Percentiles rank a stretch among this genome's conserved stretches.
These are phyloP conservation scores for Alternaria triticimaculans DNA, from an alignment of 2,329 filamentous ascomycete species.

Conservation along the genomic window DNA sequence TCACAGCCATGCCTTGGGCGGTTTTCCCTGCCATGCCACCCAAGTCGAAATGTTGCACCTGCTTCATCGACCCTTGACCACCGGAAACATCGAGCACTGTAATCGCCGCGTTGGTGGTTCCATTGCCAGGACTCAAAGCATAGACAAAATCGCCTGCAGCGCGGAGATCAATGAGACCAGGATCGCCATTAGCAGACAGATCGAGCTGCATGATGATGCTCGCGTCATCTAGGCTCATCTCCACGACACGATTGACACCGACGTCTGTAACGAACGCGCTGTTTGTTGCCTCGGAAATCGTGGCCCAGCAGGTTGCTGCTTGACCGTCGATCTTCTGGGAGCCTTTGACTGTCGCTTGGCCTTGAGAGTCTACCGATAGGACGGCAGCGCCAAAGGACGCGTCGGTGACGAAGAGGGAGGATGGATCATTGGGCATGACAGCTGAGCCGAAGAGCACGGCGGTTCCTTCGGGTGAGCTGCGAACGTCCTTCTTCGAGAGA, in stretches of 20 bases:
- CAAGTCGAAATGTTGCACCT: slow-evolving; percentile 50
- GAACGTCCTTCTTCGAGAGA: slow-evolving; percentile 28
- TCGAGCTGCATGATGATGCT: slow-evolving; percentile 55
- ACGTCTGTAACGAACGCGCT: slow-evolving; percentile 67
- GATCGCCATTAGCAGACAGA: slow-evolving; percentile 50
- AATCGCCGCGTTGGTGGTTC: slow-evolving; percentile 44
- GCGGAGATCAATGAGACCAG: slow-evolving; percentile 63
- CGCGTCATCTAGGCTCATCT: slow-evolving; percentile 61
- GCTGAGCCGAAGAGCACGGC: slow-evolving; percentile 64
- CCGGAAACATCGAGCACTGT: slow-evolving; percentile 50
- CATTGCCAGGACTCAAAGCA: slow-evolving; percentile 62
- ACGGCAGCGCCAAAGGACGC: slow-evolving; percentile 64
- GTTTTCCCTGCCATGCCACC: slow-evolving; percentile 30
- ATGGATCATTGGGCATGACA: slow-evolving; percentile 52
- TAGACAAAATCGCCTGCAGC: slow-evolving; percentile 64
- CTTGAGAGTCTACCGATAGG: slow-evolving; percentile 51
- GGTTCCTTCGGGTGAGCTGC: slow-evolving; percentile 61
- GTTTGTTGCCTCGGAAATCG: slow-evolving; percentile 56
- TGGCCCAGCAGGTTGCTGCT: slow-evolving; percentile 64
- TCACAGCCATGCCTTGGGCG: slow-evolving; percentile 47
- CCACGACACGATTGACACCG: slow-evolving; percentile 59
- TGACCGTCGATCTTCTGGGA: slow-evolving; percentile 57
- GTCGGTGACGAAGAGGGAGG: slow-evolving; percentile 61
- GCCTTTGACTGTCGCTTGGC: slow-evolving; percentile 45
- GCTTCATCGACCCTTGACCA: slow-evolving; percentile 28